Evolutionary conservation across 495 filamentous ascomycete genomes (phyloP), one percentile per base, ranked within the genome.

Genomic region (Glarea lozoyensis): DNA sequence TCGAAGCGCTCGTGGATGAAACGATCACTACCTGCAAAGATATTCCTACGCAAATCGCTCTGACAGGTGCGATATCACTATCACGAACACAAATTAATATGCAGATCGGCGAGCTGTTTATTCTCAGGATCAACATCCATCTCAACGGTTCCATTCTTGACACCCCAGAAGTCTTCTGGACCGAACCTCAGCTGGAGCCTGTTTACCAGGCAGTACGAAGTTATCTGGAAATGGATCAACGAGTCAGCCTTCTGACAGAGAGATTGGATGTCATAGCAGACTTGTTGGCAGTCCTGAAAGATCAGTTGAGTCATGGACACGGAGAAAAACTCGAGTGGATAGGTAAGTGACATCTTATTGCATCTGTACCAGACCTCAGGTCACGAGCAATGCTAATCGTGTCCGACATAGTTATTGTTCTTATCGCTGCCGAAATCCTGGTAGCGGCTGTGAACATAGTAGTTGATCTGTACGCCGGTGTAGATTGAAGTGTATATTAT

Each of bases 21-120:
- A 96, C 90, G 21, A 93, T 98, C 50, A 78, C 86, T 42, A 76
- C 80, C 9, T 95, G 88, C 46, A 88, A 93, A 45, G 82, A 88
- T 27, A 82, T 97, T 9, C 92, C 92, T 1, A 78, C 81, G 11
- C 84, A 90, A 57, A 90, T 98, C 41, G 92, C 93, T 0, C 61
- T 82, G 48, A 94, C 90, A 1, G 92, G 92, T 45, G 90, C 87
- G 55, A 85, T 97, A 52, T 78, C 82, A 27, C 77, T 98, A 35
- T 82, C 76, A 20, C 76, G 88, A 10, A 69, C 73, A 20, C 74
- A 97, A 57, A 95, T 96, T 72, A 95, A 95, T 66, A 95, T 94
- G 86, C 88, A 96, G 58, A 94, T 98, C 43, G 92, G 92, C 59
- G 86, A 98, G 62, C 76, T 98, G 10, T 98, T 98, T 62, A 97